Evolutionary conservation across 192 early-diverging fungal species (phyloP), one percentile per base, ranked within the genome.

Genomic region (Kickxella alabastrina): DNA sequence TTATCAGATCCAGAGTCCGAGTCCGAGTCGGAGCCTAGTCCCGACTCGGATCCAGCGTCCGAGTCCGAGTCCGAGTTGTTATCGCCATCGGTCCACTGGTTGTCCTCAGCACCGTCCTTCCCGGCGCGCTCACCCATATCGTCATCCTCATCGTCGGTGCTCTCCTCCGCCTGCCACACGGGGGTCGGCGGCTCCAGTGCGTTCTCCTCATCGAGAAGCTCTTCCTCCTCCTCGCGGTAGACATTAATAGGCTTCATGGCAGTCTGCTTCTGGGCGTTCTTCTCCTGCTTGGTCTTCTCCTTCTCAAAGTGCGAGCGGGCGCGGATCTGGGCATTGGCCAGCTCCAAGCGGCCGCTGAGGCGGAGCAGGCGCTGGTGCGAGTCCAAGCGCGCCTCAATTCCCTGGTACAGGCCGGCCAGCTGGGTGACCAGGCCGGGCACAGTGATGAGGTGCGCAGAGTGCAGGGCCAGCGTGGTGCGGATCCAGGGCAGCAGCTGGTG

Each of bases 131-230:
- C 37, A 0, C 3, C 43, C 10, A 27, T 52, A 4, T 27, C 58
- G 0, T 51, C 38, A 10, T n/a, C 51, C 45, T 70, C 67, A 5
- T 55, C 45, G 8, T 70, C 67, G 4, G 62, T 65, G 52, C 54
- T 62, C 19, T 66, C 59, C 24, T 62, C 70, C 0, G 68, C 68
- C 34, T 57, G 68, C 68, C 68, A 72, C n/a, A 60, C 68, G 1
- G 68, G 68, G 1, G 68, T 72, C 0, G 49, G 57, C 1, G 61
- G 60, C 38, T 55, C 68, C 0, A 55, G 59, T 19, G 35, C 36
- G 8, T 14, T 24, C 12, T 12, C 6, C 26, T 31, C 42, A 21
- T 29, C 28, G n/a, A 45, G 39, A 14, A 49, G 57, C 2, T 59
- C 61, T 0, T 75, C 65, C 9, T 65, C 62, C 0, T 49, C 49